These are phyloP conservation scores for Heteromeles arbutifolia DNA, from an alignment of 306 rosid species.

Conservation along the genomic window DNA sequence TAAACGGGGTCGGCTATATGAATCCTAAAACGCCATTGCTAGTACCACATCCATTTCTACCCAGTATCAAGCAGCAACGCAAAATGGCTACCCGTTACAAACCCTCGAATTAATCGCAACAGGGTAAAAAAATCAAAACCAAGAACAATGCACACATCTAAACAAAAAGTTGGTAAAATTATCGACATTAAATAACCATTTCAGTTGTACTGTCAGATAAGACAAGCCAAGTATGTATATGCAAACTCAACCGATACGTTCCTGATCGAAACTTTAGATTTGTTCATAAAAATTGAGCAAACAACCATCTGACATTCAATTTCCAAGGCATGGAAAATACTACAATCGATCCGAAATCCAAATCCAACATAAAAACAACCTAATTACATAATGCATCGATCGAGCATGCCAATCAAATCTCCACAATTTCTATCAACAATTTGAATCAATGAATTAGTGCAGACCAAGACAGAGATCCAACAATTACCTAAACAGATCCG, in stretches of 20 bases:
- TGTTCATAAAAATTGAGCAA: not conserved
- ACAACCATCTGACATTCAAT: not conserved
- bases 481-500: constrained; percentile 36
- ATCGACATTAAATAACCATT: not conserved
- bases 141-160: not conserved
- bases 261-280: not conserved
- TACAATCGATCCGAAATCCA: not conserved
- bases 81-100: too few species aligned
- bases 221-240: not conserved
- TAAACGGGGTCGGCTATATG: too few species aligned
- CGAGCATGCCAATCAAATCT: not conserved
- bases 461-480: not conserved
- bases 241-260: not conserved
- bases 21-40: too few species aligned
- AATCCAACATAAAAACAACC: not conserved
- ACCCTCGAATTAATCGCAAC: too few species aligned
- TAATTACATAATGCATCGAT: not conserved
- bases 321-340: not conserved
- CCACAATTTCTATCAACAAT: not conserved
- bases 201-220: not conserved
- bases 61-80: too few species aligned
- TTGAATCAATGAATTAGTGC: not conserved
- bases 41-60: too few species aligned
- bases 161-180: not conserved
- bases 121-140: not conserved